Conservation (phyloP, 257 asterid genomes). For the Fraxinus anomala region DNA sequence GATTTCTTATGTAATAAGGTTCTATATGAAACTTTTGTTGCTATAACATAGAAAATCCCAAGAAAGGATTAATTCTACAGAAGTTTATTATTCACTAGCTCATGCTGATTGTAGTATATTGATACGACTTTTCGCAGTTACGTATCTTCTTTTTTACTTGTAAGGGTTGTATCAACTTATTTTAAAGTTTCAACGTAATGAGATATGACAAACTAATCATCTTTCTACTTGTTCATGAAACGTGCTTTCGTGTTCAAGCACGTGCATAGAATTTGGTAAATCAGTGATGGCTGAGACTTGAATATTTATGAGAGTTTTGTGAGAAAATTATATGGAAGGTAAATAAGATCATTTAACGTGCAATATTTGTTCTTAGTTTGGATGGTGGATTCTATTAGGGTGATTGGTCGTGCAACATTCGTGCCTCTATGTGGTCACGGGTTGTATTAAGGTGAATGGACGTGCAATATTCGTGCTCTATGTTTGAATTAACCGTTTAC, state of each 20-base stretch:
- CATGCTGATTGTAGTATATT: not conserved
- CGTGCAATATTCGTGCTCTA: not conserved
- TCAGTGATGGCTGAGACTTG: too few species aligned
- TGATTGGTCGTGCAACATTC: not conserved
- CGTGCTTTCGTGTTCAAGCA: not conserved
- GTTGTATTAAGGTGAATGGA: not conserved
- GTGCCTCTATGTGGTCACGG: not conserved
- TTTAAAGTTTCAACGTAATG: too few species aligned
- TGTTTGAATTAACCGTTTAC: not conserved
- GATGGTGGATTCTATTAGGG: not conserved
- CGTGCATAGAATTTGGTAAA: not conserved
- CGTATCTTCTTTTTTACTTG: not conserved
- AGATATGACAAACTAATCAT: too few species aligned
- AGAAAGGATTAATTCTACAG: not conserved
- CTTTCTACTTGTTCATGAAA: too few species aligned
- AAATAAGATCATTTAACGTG: not conserved
- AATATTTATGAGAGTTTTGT: not conserved
- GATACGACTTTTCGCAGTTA: not conserved
- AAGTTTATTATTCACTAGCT: not conserved
- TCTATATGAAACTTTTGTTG: not conserved
- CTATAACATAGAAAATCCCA: not conserved
- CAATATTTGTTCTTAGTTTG: not conserved
- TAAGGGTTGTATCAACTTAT: not conserved
- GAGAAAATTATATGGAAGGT: not conserved
- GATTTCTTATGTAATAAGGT: not conserved